These are phyloP conservation scores for Naegleria gruberi DNA, from an alignment of 208 protist species.

Conservation along the genomic window DNA sequence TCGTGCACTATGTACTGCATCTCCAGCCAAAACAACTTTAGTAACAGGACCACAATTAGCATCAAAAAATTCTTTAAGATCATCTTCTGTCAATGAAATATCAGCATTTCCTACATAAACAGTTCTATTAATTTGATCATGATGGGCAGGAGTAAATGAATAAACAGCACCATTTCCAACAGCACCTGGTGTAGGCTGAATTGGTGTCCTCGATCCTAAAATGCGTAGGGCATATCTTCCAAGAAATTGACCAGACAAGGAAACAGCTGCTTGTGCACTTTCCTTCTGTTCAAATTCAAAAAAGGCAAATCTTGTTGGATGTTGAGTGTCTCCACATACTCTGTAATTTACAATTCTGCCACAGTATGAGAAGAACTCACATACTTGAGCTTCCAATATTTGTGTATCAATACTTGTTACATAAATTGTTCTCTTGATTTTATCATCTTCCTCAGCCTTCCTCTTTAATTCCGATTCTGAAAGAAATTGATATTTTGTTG, in stretches of 20 bases:
- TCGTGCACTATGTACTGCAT: neutral
- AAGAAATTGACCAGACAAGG: neutral
- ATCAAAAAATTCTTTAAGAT: neutral
- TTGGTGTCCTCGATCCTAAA: neutral
- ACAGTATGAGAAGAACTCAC: neutral
- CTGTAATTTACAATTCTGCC: neutral
- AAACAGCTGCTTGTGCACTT: neutral
- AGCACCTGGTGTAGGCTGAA: neutral
- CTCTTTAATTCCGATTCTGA: neutral
- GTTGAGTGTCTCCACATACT: neutral
- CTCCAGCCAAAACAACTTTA: neutral
- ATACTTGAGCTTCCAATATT: neutral
- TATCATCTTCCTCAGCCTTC: neutral
- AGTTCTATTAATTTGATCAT: neutral
- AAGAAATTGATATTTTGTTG: neutral
- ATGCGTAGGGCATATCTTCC: neutral
- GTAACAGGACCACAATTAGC: neutral
- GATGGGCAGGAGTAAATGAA: neutral
- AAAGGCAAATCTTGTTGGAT: neutral
- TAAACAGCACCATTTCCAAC: neutral
- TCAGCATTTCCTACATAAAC: slow-evolving; percentile 1
- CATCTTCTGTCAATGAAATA: neutral
- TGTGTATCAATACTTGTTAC: neutral
- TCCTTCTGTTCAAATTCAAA: neutral
- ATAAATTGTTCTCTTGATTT: neutral